Conservation (phyloP, 2,329 filamentous ascomycete species). For the Cryphonectria radicalis region DNA sequence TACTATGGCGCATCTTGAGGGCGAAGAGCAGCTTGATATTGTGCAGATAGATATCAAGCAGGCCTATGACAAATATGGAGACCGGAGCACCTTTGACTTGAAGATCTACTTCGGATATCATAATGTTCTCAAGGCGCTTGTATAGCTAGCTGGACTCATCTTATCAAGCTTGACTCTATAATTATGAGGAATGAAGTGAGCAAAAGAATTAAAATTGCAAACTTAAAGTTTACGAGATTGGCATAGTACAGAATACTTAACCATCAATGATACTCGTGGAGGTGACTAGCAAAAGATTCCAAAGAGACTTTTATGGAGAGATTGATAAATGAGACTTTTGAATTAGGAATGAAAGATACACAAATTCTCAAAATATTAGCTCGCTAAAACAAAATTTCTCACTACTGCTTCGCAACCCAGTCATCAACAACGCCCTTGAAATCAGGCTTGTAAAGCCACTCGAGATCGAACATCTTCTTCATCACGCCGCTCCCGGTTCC, state of each 20-base stretch:
- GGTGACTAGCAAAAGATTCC: not conserved
- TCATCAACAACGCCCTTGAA: conserved; percentile 41
- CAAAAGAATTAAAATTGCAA: not conserved
- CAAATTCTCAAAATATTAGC: not conserved
- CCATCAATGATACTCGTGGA: too few relatives aligned
- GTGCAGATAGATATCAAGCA: not conserved
- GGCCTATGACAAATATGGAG: not conserved
- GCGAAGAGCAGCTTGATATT: not conserved
- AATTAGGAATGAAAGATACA: not conserved
- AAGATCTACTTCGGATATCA: not conserved
- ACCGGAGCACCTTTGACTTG: conserved; percentile 6
- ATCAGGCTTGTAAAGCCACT: conserved; percentile 48
- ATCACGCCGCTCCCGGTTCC: conserved; percentile 19
- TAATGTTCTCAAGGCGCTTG: not conserved
- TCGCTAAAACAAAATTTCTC: not conserved
- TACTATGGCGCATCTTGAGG: not conserved
- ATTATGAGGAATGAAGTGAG: not conserved
- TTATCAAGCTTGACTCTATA: too few relatives aligned
- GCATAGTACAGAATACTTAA: too few relatives aligned
- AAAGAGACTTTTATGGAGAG: not conserved
- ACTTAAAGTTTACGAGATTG: too few relatives aligned
- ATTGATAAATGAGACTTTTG: not conserved
- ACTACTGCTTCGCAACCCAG: not conserved
- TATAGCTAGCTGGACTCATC: not conserved
- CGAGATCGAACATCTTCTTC: conserved; percentile 36